Evolutionary conservation across 192 early-diverging fungal genomes (phyloP).

Genomic region (Glomus cerebriforme): DNA sequence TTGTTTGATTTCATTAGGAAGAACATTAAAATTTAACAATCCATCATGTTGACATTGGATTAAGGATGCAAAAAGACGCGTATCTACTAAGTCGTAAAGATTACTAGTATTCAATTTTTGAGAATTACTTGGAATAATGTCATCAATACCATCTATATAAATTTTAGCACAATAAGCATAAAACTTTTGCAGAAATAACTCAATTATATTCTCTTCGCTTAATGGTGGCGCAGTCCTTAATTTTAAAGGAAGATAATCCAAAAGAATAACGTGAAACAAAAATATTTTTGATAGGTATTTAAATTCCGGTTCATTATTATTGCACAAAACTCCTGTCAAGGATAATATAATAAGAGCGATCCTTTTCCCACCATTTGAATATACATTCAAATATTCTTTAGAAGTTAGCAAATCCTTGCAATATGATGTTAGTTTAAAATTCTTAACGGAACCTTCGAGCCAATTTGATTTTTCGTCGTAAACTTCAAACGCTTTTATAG

Average conservation of each 20-base stretch:
- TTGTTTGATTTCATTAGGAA: slow-evolving; percentile 24
- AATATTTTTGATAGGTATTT: background rate
- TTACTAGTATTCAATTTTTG: slow-evolving; percentile 3
- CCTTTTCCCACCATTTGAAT: background rate
- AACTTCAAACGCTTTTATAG: background rate
- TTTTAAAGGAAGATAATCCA: slow-evolving; percentile 33
- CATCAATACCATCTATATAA: background rate
- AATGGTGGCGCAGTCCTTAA: background rate
- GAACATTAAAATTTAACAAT: background rate
- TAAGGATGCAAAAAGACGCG: slow-evolving; percentile 19
- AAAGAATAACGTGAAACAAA: slow-evolving; percentile 23
- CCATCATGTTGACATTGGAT: background rate
- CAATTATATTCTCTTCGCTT: no score
- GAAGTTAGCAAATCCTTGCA: background rate
- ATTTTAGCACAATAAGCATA: slow-evolving; percentile 2
- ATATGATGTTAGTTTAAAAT: background rate
- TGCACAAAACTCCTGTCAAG: background rate
- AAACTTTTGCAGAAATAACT: slow-evolving; percentile 4
- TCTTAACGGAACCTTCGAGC: background rate
- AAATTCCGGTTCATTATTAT: background rate
- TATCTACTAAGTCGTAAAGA: slow-evolving; percentile 33
- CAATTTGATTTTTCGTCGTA: background rate
- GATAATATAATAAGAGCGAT: background rate
- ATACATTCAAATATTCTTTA: slow-evolving; percentile 1
- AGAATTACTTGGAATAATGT: background rate